phyloP scores from a whole-genome alignment of 2,329 filamentous ascomycete genomes.

The Scytalidium sp. region DNA sequence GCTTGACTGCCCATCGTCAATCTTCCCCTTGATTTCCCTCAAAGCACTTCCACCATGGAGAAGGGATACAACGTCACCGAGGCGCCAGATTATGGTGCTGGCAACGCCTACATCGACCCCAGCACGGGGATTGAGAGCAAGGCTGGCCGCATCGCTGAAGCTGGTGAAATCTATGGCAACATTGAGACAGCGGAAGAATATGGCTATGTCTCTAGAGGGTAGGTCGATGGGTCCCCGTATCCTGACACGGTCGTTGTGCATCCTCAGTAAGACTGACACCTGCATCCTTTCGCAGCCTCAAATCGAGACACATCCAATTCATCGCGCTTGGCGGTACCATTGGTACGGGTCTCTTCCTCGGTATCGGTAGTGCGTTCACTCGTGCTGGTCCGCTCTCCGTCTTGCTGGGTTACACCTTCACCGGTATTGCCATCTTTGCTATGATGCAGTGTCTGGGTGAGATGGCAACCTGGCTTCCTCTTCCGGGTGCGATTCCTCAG shows the following conservation, averaged over 20 bases:
- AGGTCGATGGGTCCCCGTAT: slow-evolving; percentile 12
- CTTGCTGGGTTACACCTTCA: slow-evolving; percentile 49
- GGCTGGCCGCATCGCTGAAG: slow-evolving; percentile 37
- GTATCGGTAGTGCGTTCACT: slow-evolving; percentile 49
- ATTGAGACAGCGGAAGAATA: slow-evolving; percentile 46
- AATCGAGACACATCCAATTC: slow-evolving; percentile 53
- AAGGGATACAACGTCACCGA: slow-evolving; percentile 21
- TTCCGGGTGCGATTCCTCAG: slow-evolving; percentile 49
- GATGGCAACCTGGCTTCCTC: slow-evolving; percentile 48
- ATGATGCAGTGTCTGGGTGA: slow-evolving; percentile 51
- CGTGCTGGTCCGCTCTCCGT: slow-evolving; percentile 52
- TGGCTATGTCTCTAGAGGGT: slow-evolving; percentile 49
- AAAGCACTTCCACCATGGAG: slow-evolving; percentile 16
- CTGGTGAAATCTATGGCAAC: slow-evolving; percentile 50
- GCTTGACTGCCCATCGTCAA: background rate
- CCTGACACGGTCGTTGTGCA: too few relatives aligned
- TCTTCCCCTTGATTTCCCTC: background rate
- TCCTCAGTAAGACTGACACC: background rate
- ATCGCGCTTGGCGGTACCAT: slow-evolving; percentile 59
- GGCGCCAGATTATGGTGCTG: slow-evolving; percentile 8
- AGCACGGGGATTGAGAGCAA: slow-evolving; percentile 23
- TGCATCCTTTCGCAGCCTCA: slow-evolving; percentile 15
- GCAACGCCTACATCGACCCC: slow-evolving; percentile 18
- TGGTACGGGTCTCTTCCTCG: slow-evolving; percentile 52
- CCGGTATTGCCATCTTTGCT: slow-evolving; percentile 48